Base-by-base conservation (phyloP, 2,329 filamentous ascomycete species). In the Penicillium nordicum region DNA sequence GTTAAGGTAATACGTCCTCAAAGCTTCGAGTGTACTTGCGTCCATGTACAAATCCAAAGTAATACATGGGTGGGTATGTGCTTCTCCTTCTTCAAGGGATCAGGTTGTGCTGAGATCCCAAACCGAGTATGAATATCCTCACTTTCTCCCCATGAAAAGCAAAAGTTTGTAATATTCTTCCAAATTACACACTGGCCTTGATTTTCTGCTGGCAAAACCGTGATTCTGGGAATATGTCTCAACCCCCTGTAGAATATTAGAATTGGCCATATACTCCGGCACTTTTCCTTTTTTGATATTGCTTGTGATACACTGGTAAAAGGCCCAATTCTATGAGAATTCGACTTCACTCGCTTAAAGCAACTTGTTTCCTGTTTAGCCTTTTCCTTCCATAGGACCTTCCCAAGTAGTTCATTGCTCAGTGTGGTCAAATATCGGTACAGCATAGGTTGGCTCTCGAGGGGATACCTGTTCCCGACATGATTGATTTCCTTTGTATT, bases 241-340 rank as follows among this genome's bases (percentile, higher is more conserved):
- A 30, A 30, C 21, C 18, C 27, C 40, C 49, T 36, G 49, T 36
- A 21, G 49, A 44, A 44, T 29, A 51, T 44, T 51, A 45, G 8
- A 36, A 51, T 51, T 43, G 40, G 30, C 14, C 40, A 36, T 45
- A 51, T 45, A 51, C 40, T 45, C 49, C 49, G 40, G 37, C 21
- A n/a, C 21, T 51, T 44, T 44, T 9, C 18, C 18, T 3, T 18
- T 32, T 51, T 43, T 25, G 29, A 27, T 32, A 42, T 25, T 27
- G 3, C 6, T 43, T 45, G 49, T 51, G 29, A 36, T 36, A 51
- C 49, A 23, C 16, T 12, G 21, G 7, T 18, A 5, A 27, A 42
- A 16, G 21, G 2, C 29, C 27, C 11, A 36, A 10, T 34, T 27
- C 14, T 1, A 27, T 45, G n/a, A 21, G 16, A 32, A 11, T 10